Evolutionary conservation across 2,329 filamentous ascomycete species (phyloP).

Genomic region (Venturia nashicola): DNA sequence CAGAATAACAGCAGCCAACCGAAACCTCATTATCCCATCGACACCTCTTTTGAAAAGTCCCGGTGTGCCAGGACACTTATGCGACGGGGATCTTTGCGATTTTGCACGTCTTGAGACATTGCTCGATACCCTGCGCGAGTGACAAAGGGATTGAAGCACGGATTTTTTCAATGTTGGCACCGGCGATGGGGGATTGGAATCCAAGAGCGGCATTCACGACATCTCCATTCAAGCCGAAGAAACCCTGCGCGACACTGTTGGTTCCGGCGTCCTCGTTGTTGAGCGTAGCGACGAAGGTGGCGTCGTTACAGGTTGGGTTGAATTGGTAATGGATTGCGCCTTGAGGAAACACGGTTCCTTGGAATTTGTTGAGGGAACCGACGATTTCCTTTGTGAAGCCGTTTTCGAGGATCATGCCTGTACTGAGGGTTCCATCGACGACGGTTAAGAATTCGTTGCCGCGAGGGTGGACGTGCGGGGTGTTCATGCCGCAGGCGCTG

Average conservation of each 20-base stretch:
- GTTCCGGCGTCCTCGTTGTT: constrained; percentile 33
- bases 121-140: constrained; percentile 40
- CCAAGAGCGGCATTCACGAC: constrained; percentile 27
- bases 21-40: no score
- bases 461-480: constrained; percentile 35
- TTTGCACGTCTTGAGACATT: constrained; percentile 40
- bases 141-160: constrained; percentile 30
- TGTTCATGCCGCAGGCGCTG: constrained; percentile 35
- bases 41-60: no score
- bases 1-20: background rate
- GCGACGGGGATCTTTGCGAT: constrained; percentile 20
- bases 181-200: constrained; percentile 21
- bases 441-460: constrained; percentile 37
- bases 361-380: constrained; percentile 26
- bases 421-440: constrained; percentile 28
- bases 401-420: constrained; percentile 37
- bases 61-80: background rate
- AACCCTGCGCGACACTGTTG: constrained; percentile 29
- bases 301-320: constrained; percentile 33
- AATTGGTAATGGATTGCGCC: constrained; percentile 37
- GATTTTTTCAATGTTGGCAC: constrained; percentile 25
- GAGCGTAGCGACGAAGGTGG: constrained; percentile 31
- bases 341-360: constrained; percentile 35
- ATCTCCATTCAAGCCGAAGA: constrained; percentile 26
- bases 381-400: constrained; percentile 28